Evolutionary conservation across 257 asterid species (phyloP).

Genomic region (Solanum virginianum): DNA sequence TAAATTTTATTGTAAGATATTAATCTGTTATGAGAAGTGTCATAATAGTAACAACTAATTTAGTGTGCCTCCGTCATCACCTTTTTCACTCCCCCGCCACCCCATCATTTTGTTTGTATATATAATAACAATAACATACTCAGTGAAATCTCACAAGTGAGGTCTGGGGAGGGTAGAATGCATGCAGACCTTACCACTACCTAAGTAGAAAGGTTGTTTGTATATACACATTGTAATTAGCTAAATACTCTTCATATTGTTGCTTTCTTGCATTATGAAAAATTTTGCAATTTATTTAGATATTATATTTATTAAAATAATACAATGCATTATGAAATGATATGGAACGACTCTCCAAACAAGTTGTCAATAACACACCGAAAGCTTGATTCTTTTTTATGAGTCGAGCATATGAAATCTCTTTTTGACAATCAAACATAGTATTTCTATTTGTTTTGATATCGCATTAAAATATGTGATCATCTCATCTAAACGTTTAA

Average conservation of each 20-base stretch:
- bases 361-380: neutral
- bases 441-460: neutral
- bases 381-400: neutral
- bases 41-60: neutral
- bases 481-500: neutral
- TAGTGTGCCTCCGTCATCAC: rapidly evolving
- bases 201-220: no score
- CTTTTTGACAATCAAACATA: neutral
- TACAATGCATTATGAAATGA: neutral
- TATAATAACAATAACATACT: no score
- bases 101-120: neutral
- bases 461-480: neutral
- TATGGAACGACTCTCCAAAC: neutral
- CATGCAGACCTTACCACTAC: no score
- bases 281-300: neutral
- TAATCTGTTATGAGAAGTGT: neutral
- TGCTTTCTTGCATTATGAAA: neutral
- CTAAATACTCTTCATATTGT: neutral
- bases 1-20: neutral
- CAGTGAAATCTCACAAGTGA: no score
- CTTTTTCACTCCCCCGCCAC: rapidly evolving
- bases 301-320: neutral
- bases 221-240: no score
- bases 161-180: no score
- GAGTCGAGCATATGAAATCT: neutral